A percentile compares a stretch with the other conserved stretches of the same genome.
Conservation (phyloP, 208 protist genomes). For the Blechomonas ayalai region DNA sequence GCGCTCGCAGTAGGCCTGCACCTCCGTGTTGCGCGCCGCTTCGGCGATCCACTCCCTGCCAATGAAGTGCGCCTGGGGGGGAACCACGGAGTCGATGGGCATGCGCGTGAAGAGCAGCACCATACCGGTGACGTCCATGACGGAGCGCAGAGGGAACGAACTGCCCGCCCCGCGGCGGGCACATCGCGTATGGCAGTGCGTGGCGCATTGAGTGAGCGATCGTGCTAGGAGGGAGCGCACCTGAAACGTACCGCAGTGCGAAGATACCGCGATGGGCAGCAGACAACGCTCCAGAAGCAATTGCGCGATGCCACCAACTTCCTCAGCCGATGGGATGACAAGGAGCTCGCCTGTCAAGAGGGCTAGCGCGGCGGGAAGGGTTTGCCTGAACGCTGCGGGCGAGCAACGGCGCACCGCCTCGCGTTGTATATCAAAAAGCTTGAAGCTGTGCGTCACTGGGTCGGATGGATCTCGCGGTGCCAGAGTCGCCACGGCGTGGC, state of each 20-base stretch:
- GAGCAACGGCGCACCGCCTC: constrained; percentile 63
- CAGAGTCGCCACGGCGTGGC: constrained; percentile 18
- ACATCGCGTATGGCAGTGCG: constrained; percentile 20
- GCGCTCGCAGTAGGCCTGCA: too few relatives aligned
- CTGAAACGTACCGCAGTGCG: constrained; percentile 14
- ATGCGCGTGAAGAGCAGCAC: constrained; percentile 17
- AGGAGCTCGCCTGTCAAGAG: constrained; percentile 64
- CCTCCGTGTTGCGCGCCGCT: too few relatives aligned
- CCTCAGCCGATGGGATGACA: constrained; percentile 14
- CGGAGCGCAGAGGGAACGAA: constrained; percentile 11
- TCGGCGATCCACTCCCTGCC: background rate
- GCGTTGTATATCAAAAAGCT: constrained; percentile 47
- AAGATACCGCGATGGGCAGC: constrained; percentile 52
- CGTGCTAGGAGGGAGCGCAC: constrained; percentile 34
- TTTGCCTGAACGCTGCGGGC: constrained; percentile 44
- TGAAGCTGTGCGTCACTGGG: constrained; percentile 20
- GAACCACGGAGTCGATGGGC: constrained; percentile 15
- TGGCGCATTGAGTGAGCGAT: constrained; percentile 47
- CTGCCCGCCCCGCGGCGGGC: constrained; percentile 1
- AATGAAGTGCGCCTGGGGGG: background rate
- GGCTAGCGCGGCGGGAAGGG: constrained; percentile 48
- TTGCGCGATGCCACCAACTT: constrained; percentile 16
- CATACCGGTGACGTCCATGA: constrained; percentile 28
- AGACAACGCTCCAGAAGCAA: constrained; percentile 66
- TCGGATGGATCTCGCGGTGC: constrained; percentile 19